Evolutionary conservation across 2,329 filamentous ascomycete species (phyloP), one percentile per base, ranked within the genome.

Genomic region (Sarocladium kiliense): DNA sequence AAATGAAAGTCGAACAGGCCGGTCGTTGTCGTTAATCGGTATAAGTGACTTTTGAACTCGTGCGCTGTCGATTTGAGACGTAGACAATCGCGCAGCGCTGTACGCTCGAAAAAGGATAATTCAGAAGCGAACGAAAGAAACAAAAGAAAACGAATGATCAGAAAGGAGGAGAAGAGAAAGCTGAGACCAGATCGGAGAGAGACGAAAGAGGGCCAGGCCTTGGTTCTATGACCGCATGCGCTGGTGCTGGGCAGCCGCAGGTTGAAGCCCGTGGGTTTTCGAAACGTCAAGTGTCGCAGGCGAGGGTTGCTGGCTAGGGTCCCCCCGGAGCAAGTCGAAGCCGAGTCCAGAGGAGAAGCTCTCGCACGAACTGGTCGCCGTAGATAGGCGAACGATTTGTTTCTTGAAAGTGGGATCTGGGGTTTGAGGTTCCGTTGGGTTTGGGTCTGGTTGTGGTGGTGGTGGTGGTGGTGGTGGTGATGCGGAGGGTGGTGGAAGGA

Each of bases 201-300:
- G 44, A n/a, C n/a, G 10, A 23, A 36, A 36, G 47, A 11, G n/a
- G 47, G 27, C 47, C 47, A 36, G 18, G 23, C 14, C 47, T 47
- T 47, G 44, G 44, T 27, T 51, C 47, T 51, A 51, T 51, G 47
- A 51, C 47, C 47, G 18, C 47, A 51, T 51, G 47, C n/a, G 47
- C 16, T 12, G 16, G 26, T 36, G 26, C 47, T 51, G 47, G 47
- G 47, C 47, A 51, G 47, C 36, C 47, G 47, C 47, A 51, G 47
- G 47, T 51, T 23, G 26, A 36, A 19, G 30, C 2, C 47, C 47
- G 47, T 51, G 47, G 47, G 7, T 23, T 51, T 34, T 27, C 47
- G 47, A 51, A 51, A 51, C 47, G 47, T 36, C 16, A 21, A 51
- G 47, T 51, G 47, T 51, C 47, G 47, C 47, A 51, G 47, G 10